Percentiles rank a stretch among this genome's conserved stretches.
phyloP scores from a whole-genome alignment of 108 stramenopile genomes.

The Nannochloropsis oceanica region DNA sequence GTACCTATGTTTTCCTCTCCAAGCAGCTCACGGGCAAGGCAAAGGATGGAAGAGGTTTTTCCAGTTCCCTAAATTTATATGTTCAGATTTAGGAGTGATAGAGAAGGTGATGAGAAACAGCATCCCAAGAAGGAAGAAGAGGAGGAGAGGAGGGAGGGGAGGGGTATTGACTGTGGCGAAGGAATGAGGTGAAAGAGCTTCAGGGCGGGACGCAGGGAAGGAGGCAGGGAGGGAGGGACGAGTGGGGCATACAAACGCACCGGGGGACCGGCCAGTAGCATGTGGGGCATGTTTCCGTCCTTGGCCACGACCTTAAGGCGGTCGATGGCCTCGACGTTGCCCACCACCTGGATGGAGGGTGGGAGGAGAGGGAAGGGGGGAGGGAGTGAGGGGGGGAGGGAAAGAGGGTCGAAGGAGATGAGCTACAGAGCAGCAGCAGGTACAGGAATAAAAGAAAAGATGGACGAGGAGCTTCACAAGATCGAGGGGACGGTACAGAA shows the following conservation, averaged over 20 bases:
- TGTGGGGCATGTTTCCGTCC: slow-evolving; percentile 92
- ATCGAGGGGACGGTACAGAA: not conserved
- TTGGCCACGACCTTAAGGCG: slow-evolving; percentile 77
- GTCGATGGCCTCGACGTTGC: slow-evolving; percentile 84
- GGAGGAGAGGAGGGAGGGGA: no score
- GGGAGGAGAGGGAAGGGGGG: not conserved
- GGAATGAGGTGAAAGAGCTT: not conserved
- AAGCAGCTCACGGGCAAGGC: slow-evolving; percentile 22
- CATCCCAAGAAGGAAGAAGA: no score
- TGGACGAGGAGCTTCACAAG: not conserved
- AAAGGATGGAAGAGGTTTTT: slow-evolving; percentile 22
- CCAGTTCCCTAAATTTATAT: slow-evolving; percentile 8
- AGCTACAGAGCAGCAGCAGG: no score
- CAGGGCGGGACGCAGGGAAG: not conserved
- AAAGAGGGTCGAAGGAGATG: no score
- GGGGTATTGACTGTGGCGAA: not conserved
- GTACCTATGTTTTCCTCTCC: not conserved
- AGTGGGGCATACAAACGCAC: slow-evolving; percentile 50
- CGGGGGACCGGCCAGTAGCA: slow-evolving; percentile 85
- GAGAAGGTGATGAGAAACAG: not conserved
- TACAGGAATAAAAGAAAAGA: not conserved
- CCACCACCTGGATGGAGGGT: slow-evolving; percentile 56
- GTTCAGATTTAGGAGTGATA: no score
- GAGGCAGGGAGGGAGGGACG: not conserved
- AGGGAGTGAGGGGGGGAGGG: not conserved